Percentiles rank a stretch among this genome's conserved stretches.
These are phyloP conservation scores for Fagopyrum tataricum DNA, from an alignment of 148 eudicot genomes.

Conservation along the genomic window DNA sequence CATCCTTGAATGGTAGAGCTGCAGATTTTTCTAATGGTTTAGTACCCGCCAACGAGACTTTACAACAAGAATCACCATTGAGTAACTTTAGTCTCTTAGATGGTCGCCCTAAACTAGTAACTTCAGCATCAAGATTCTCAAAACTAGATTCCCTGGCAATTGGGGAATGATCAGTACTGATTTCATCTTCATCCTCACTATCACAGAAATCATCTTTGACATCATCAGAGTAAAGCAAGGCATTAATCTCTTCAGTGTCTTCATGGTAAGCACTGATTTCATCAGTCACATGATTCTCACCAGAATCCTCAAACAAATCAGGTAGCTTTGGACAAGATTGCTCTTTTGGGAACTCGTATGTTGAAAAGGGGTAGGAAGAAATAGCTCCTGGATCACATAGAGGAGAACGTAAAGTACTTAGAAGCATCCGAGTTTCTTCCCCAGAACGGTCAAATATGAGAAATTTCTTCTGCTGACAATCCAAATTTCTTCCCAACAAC, in stretches of 20 bases:
- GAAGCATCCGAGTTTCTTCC: conserved; percentile 37
- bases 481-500: conserved; percentile 19
- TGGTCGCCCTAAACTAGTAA: conserved; percentile 31
- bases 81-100: conserved; percentile 44
- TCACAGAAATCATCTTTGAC: conserved; percentile 17
- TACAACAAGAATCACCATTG: conserved; percentile 33
- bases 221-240: conserved; percentile 49
- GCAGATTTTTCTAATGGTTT: not conserved
- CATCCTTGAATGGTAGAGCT: conserved; percentile 10
- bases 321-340: conserved; percentile 21
- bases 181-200: conserved; percentile 40
- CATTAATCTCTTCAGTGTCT: conserved; percentile 72
- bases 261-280: conserved; percentile 50
- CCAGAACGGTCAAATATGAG: conserved; percentile 56
- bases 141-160: conserved; percentile 17
- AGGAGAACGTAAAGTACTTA: conserved; percentile 35
- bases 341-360: conserved; percentile 2
- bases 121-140: conserved; percentile 28
- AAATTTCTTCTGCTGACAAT: conserved; percentile 32
- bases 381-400: conserved; percentile 10
- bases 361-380: too few relatives aligned
- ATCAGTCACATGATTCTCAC: conserved; percentile 30
- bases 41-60: conserved; percentile 14
- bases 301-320: conserved; percentile 28
- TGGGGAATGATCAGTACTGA: conserved; percentile 59